These are phyloP conservation scores for Pouteria glomerata DNA, from an alignment of 148 eudicot genomes.

Conservation along the genomic window DNA sequence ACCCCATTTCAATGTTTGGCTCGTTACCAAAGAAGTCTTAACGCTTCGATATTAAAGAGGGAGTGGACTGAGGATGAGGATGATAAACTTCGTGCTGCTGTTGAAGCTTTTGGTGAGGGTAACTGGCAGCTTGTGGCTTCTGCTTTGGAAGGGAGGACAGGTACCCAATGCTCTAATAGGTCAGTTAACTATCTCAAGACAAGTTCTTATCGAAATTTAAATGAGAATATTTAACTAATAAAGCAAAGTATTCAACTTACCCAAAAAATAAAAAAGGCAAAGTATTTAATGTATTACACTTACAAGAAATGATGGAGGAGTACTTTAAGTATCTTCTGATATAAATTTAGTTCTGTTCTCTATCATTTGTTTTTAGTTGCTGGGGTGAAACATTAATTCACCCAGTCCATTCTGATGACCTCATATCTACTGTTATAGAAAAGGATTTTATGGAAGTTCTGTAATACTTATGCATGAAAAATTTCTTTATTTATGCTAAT, in stretches of 20 bases:
- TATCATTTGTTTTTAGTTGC: neutral
- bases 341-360: neutral
- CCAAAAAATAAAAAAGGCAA: too few species aligned
- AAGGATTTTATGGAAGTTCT: neutral
- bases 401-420: neutral
- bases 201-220: neutral
- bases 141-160: constrained; percentile 77
- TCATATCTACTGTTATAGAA: neutral
- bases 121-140: constrained; percentile 86
- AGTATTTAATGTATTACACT: neutral
- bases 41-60: constrained; percentile 67
- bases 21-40: constrained; percentile 86
- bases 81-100: constrained; percentile 64
- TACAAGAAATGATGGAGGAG: neutral
- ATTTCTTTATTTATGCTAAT: too few species aligned
- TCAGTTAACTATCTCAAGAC: constrained; percentile 32
- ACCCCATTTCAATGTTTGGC: constrained; percentile 86
- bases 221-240: neutral
- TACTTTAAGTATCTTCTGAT: neutral
- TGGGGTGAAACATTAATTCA: neutral
- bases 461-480: neutral
- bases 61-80: constrained; percentile 89
- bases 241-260: constrained; percentile 1
- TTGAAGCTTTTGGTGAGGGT: constrained; percentile 73
- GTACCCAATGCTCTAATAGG: constrained; percentile 95